These are phyloP conservation scores for Penicillium maclennaniae DNA, from an alignment of 495 filamentous ascomycete genomes.

Conservation along the genomic window DNA sequence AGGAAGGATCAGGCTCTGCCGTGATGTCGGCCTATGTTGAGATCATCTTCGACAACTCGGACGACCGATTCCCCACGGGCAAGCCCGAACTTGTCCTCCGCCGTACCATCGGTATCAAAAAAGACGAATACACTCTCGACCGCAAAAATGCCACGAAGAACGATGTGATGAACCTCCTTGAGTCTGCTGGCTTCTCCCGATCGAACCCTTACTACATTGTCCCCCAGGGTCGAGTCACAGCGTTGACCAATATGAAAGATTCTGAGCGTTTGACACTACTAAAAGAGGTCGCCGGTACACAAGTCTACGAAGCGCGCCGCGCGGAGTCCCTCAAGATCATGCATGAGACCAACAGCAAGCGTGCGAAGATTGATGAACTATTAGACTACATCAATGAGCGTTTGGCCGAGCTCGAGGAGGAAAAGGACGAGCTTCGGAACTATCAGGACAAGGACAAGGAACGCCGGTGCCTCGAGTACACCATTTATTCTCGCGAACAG, in stretches of 20 bases:
- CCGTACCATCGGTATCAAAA: constrained; percentile 93
- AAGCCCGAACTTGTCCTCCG: constrained; percentile 85
- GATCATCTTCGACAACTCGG: constrained; percentile 96
- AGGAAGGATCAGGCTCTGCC: constrained; percentile 93
- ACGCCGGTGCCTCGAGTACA: constrained; percentile 87
- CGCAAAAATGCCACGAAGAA: constrained; percentile 91
- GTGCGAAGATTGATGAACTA: constrained; percentile 87
- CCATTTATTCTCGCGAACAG: constrained; percentile 87
- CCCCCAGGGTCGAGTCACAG: constrained; percentile 91
- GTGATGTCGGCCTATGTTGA: constrained; percentile 99
- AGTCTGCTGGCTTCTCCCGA: constrained; percentile 92
- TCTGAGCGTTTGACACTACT: constrained; percentile 79
- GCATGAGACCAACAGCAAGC: constrained; percentile 92
- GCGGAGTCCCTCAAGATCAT: constrained; percentile 93
- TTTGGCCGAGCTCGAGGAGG: constrained; percentile 85
- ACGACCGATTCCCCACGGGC: constrained; percentile 93
- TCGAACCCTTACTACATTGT: constrained; percentile 99
- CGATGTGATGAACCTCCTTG: constrained; percentile 93
- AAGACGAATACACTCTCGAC: constrained; percentile 97
- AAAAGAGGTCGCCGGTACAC: constrained; percentile 96
- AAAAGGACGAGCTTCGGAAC: constrained; percentile 88
- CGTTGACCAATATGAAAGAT: constrained; percentile 98
- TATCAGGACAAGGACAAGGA: constrained; percentile 96
- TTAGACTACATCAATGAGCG: constrained; percentile 88
- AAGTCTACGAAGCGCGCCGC: constrained; percentile 90